These are phyloP conservation scores for Euphorbia corollata DNA, from an alignment of 441 rosid species.

Conservation along the genomic window DNA sequence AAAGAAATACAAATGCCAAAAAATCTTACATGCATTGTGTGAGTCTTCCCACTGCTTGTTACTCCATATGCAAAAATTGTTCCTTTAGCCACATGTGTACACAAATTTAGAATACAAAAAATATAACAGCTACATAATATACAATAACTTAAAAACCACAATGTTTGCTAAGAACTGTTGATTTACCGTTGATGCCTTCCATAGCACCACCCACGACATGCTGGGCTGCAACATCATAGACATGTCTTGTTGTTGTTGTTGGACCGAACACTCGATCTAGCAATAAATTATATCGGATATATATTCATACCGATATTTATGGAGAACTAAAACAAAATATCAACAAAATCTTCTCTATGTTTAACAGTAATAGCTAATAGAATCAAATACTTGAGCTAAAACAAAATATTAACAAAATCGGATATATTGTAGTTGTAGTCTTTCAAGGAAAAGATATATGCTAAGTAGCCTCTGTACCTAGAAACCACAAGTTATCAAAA, in stretches of 20 bases:
- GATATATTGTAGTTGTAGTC: not conserved
- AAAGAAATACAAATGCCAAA: constrained; percentile 5
- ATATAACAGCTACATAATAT: not conserved
- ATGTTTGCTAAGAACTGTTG: constrained; percentile 12
- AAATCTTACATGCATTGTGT: constrained; percentile 92
- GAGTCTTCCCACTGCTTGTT: constrained; percentile 99
- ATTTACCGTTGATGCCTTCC: constrained; percentile 87
- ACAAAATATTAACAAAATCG: not conserved
- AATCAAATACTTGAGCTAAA: no score
- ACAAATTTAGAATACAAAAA: constrained; percentile 15
- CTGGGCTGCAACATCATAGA: constrained; percentile 93
- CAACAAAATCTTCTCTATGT: not conserved
- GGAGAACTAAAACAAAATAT: not conserved
- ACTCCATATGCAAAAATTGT: constrained; percentile 98
- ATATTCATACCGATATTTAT: constrained; percentile 11
- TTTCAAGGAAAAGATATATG: not conserved
- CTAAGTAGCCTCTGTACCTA: constrained; percentile 4
- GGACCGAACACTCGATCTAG: constrained; percentile 98
- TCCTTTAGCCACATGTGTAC: constrained; percentile 44
- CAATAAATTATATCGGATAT: constrained; percentile 17
- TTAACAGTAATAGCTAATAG: not conserved
- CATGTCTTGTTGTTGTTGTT: constrained; percentile 97
- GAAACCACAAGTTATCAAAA: not conserved
- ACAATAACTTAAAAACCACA: not conserved
- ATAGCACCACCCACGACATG: constrained; percentile 92